phyloP scores from a whole-genome alignment of 2,329 filamentous ascomycete species.

The Exophiala xenobiotica region DNA sequence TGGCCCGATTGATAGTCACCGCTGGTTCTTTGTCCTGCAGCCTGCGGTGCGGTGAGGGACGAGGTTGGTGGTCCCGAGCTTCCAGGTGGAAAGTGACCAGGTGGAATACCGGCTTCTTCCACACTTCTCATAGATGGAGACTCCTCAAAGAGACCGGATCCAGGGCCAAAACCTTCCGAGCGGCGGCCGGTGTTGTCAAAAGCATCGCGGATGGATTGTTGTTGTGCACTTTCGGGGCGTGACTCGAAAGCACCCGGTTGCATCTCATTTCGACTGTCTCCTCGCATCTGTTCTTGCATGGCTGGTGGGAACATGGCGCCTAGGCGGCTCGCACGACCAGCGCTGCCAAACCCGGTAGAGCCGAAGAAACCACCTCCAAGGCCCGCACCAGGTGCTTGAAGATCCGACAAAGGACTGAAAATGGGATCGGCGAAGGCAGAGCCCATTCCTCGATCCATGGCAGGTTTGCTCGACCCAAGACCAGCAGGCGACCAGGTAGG shows the following conservation, averaged over 20 bases:
- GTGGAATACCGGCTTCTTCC: slow-evolving; percentile 12
- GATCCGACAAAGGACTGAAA: slow-evolving; percentile 73
- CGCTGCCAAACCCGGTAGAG: slow-evolving; percentile 62
- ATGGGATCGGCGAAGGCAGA: slow-evolving; percentile 59
- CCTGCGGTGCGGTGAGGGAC: slow-evolving; percentile 19
- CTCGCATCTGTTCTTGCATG: slow-evolving; percentile 89
- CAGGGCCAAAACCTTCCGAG: slow-evolving; percentile 22
- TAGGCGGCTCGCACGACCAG: slow-evolving; percentile 73
- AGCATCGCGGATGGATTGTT: slow-evolving; percentile 26
- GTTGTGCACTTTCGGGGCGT: slow-evolving; percentile 26
- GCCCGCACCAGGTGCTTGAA: slow-evolving; percentile 72
- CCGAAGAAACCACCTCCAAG: slow-evolving; percentile 59
- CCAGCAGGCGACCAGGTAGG: slow-evolving; percentile 48
- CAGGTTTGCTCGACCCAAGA: slow-evolving; percentile 72
- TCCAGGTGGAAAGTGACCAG: slow-evolving; percentile 12
- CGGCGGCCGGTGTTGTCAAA: slow-evolving; percentile 22
- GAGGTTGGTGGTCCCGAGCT: slow-evolving; percentile 9
- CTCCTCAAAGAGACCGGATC: slow-evolving; percentile 19
- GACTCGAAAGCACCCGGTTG: slow-evolving; percentile 18
- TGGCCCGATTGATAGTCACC: slow-evolving; percentile 34
- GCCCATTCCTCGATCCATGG: slow-evolving; percentile 54
- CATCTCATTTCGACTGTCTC: slow-evolving; percentile 53
- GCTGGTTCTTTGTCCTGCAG: slow-evolving; percentile 10
- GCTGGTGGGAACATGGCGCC: slow-evolving; percentile 82
- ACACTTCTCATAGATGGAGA: slow-evolving; percentile 23